Conservation (phyloP, 1,284 basidiomycete species). For the Ustilago tritici region DNA sequence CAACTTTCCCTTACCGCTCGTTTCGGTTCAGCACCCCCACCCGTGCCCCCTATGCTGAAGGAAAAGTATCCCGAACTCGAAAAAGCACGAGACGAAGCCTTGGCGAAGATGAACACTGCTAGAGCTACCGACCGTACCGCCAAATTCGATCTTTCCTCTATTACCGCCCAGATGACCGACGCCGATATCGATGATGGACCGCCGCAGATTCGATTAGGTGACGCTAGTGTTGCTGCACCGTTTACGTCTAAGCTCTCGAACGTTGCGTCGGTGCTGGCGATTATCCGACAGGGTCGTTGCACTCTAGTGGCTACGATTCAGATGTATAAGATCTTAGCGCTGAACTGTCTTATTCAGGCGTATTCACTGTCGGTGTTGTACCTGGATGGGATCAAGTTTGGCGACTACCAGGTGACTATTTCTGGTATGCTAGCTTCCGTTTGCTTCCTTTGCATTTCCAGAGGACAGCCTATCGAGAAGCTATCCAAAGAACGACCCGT, state of each 20-base stretch:
- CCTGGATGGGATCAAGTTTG: slow-evolving; percentile 67
- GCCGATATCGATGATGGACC: slow-evolving; percentile 67
- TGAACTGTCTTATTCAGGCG: slow-evolving; percentile 68
- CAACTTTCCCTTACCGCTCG: slow-evolving; percentile 63
- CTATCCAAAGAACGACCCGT: slow-evolving; percentile 65
- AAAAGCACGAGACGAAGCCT: slow-evolving; percentile 64
- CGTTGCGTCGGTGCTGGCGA: slow-evolving; percentile 59
- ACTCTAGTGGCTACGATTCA: slow-evolving; percentile 68
- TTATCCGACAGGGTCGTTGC: slow-evolving; percentile 68
- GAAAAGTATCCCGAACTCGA: slow-evolving; percentile 65
- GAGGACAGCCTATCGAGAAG: slow-evolving; percentile 65
- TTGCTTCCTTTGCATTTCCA: slow-evolving; percentile 68
- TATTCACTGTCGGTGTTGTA: slow-evolving; percentile 66
- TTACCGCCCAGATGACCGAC: slow-evolving; percentile 64
- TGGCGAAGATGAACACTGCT: slow-evolving; percentile 55
- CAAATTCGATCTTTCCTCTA: slow-evolving; percentile 64
- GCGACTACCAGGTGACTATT: slow-evolving; percentile 68
- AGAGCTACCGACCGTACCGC: slow-evolving; percentile 56
- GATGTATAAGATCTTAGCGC: slow-evolving; percentile 70
- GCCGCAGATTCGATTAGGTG: slow-evolving; percentile 68
- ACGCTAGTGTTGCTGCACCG: slow-evolving; percentile 68
- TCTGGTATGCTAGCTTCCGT: slow-evolving; percentile 63
- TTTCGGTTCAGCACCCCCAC: slow-evolving; percentile 63
- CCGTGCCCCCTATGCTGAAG: slow-evolving; percentile 63
- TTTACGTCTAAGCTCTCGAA: slow-evolving; percentile 67